Conservation (phyloP, 306 rosid species). For the Lathyrus oleraceus region DNA sequence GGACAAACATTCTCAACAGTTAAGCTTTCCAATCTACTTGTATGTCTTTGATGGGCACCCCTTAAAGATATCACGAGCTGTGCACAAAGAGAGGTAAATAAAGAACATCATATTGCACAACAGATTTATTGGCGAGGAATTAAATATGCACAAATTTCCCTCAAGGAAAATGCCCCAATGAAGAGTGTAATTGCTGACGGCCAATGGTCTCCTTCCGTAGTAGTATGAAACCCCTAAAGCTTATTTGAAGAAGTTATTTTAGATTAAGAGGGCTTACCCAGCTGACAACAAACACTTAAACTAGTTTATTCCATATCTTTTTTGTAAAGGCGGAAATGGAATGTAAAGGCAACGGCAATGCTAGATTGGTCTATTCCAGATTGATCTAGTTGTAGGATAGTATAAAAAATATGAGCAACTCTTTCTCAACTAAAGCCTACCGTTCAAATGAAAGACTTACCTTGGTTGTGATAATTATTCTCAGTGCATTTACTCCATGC, state of each 20-base stretch:
- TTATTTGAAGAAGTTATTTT: slow-evolving; percentile 1
- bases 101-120: not conserved
- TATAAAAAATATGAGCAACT: not conserved
- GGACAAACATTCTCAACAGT: not conserved
- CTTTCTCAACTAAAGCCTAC: slow-evolving; percentile 5
- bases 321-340: not conserved
- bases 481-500: not conserved
- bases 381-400: not conserved
- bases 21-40: not conserved
- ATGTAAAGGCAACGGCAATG: not conserved
- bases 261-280: slow-evolving; percentile 3
- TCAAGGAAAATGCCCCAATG: slow-evolving; percentile 1
- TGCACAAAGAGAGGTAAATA: not conserved
- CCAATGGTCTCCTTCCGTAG: not conserved
- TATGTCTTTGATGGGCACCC: not conserved
- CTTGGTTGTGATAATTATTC: slow-evolving; percentile 27
- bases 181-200: not conserved
- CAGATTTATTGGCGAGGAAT: not conserved
- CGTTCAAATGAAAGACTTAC: slow-evolving; percentile 18
- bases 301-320: not conserved
- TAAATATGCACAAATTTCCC: slow-evolving; percentile 2
- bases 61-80: not conserved
- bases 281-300: slow-evolving; percentile 1
- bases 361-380: not conserved
- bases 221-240: not conserved